phyloP scores from a whole-genome alignment of 2,329 filamentous ascomycete species.

The Xylaria sp. region DNA sequence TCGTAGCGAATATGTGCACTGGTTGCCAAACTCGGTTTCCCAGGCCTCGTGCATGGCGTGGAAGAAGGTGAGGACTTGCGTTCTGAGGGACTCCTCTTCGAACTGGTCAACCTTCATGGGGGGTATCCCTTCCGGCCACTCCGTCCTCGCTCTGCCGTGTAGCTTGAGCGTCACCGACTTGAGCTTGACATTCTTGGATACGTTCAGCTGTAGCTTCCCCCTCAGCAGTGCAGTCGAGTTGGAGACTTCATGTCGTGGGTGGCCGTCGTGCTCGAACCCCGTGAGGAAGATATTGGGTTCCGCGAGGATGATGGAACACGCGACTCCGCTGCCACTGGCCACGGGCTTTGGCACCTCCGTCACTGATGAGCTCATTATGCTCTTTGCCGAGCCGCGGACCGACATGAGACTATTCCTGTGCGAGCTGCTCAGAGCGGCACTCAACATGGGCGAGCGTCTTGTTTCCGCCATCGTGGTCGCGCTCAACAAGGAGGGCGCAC shows the following conservation, averaged over 20 bases:
- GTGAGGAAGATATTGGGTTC: conserved; percentile 81
- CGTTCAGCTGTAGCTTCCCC: conserved; percentile 77
- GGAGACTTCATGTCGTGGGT: conserved; percentile 55
- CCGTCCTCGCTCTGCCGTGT: conserved; percentile 80
- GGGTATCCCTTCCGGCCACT: conserved; percentile 96
- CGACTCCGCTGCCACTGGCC: conserved; percentile 76
- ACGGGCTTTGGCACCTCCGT: conserved; percentile 69
- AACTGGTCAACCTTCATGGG: conserved; percentile 81
- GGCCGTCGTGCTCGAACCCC: conserved; percentile 74
- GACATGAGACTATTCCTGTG: conserved; percentile 56
- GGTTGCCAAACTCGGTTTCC: conserved; percentile 65
- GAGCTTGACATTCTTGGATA: conserved; percentile 89
- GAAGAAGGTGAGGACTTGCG: conserved; percentile 90
- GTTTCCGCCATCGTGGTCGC: conserved; percentile 36
- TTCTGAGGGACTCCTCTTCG: conserved; percentile 84
- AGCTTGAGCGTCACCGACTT: conserved; percentile 89
- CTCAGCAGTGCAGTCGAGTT: conserved; percentile 78
- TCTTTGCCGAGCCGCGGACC: conserved; percentile 54
- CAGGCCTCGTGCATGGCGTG: conserved; percentile 70
- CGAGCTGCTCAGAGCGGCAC: conserved; percentile 32
- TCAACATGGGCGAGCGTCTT: conserved; percentile 30
- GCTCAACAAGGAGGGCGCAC: conserved; percentile 24
- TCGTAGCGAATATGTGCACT: conserved; percentile 59
- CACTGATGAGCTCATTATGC: conserved; percentile 51
- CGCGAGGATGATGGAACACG: conserved; percentile 72